These are phyloP conservation scores for Avena atlantica DNA, from an alignment of 176 grass and related monocot genomes.

Conservation along the genomic window DNA sequence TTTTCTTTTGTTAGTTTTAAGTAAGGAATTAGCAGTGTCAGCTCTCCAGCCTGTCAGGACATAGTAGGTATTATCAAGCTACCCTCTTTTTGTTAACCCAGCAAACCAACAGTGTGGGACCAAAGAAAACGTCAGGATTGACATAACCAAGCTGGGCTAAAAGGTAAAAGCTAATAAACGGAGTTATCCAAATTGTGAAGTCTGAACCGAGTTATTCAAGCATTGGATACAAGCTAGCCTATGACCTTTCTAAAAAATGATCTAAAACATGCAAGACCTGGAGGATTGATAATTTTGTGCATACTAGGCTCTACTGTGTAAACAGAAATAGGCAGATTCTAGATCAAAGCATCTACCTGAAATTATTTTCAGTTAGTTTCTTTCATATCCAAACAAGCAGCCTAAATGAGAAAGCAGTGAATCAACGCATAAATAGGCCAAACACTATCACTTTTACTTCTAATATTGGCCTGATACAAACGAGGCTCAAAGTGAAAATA, in stretches of 20 bases:
- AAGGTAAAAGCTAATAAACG: background rate
- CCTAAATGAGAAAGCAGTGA: background rate
- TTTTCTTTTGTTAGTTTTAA: no score
- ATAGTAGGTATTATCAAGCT: background rate
- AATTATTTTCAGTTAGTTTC: slow-evolving; percentile 6
- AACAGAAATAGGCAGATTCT: slow-evolving; percentile 9
- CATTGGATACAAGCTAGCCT: background rate
- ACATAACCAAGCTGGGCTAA: background rate
- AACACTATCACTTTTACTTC: background rate
- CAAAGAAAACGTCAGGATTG: background rate
- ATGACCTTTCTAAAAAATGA: background rate
- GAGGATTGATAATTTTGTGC: background rate
- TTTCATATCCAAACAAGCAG: background rate
- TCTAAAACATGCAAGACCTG: background rate
- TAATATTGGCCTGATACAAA: background rate
- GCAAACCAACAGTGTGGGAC: background rate
- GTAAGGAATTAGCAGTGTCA: no score
- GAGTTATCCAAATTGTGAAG: background rate
- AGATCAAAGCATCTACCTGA: background rate
- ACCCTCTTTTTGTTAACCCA: background rate
- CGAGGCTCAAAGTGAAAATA: background rate
- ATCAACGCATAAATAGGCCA: background rate
- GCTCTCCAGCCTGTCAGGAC: no score
- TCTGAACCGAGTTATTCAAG: background rate
- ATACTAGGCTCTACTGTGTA: background rate